phyloP scores from a whole-genome alignment of 306 rosid species.

The Morella rubra region DNA sequence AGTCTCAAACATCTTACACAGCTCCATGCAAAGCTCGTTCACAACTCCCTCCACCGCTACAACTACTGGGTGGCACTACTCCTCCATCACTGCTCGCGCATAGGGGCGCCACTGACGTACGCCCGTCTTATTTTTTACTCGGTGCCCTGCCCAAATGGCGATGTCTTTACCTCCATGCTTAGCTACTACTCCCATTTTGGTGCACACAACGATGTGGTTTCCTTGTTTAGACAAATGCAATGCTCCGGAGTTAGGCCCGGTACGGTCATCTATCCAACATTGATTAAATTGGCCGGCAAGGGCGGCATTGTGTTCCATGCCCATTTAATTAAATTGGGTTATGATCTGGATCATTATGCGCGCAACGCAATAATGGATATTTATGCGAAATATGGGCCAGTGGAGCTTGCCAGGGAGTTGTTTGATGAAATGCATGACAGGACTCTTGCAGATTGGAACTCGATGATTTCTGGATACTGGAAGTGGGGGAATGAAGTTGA shows the following conservation, averaged over 20 bases:
- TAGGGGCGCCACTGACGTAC: slow-evolving; percentile 50
- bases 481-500: slow-evolving; percentile 54
- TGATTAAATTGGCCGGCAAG: slow-evolving; percentile 50
- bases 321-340: slow-evolving; percentile 46
- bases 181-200: slow-evolving; percentile 45
- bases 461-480: slow-evolving; percentile 63
- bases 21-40: slow-evolving; percentile 55
- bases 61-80: slow-evolving; percentile 50
- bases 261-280: slow-evolving; percentile 41
- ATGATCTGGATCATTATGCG: slow-evolving; percentile 38
- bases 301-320: slow-evolving; percentile 45
- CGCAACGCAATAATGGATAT: slow-evolving; percentile 50
- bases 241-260: slow-evolving; percentile 23
- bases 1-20: slow-evolving; percentile 35
- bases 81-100: slow-evolving; percentile 53
- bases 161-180: slow-evolving; percentile 52
- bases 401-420: slow-evolving; percentile 43
- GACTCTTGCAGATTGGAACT: slow-evolving; percentile 63
- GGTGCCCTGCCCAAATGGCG: slow-evolving; percentile 32
- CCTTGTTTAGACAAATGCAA: slow-evolving; percentile 45
- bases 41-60: slow-evolving; percentile 43
- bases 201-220: slow-evolving; percentile 26
- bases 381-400: slow-evolving; percentile 38
- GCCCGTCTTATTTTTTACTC: slow-evolving; percentile 43
- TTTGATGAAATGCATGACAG: slow-evolving; percentile 62